Base-by-base conservation (phyloP, 2,329 filamentous ascomycete species). In the Ophidiomyces ophidiicola region DNA sequence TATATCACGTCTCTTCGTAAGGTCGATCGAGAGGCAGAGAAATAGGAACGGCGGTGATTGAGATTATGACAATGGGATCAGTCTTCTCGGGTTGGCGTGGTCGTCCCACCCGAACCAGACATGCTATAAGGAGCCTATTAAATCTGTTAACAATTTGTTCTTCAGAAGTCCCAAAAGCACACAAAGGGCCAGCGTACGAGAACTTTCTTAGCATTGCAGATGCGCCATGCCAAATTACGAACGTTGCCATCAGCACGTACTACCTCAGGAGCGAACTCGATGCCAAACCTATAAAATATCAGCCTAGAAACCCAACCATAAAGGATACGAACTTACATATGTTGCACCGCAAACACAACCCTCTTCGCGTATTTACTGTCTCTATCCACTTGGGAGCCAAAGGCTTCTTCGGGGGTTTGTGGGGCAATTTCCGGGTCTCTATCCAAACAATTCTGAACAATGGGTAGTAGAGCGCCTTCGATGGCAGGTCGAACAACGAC, bases 181-280 rank as follows among this genome's bases (percentile, higher is more conserved):
- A 10, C 17, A 34, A 10, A 11, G 15, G 12, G 1, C 12, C 14
- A 25, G 71, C 81, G 66, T 67, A 92, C 85, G 63, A 96, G 61
- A 48, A 94, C 90, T 62, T 87, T 84, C 68, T 94, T 94, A 24
- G 90, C 90, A 58, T 93, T 93, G 59, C 82, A 90, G 47, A 98
- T 83, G 53, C 90, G 74, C 87, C 88, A 94, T 4, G 87, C 86
- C 46, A 98, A 66, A 56, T 93, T 94, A 54, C 73, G 76, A 44
- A 96, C 82, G 50, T 80, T 92, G 4, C 90, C 85, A 63, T 98
- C 90, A 0, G 87, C 86, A 37, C 82, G 77, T 21, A 98, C 90
- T 1, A 96, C 88, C 31, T 85, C 84, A 0, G 87, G 80, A 1
- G 90, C 84, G 55, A 98, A 87, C 58, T 98, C 90, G 44, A 98